A percentile compares a stretch with the other conserved stretches of the same genome.
These are phyloP conservation scores for Onygena corvina DNA, from an alignment of 2,329 filamentous ascomycete species.

Conservation along the genomic window DNA sequence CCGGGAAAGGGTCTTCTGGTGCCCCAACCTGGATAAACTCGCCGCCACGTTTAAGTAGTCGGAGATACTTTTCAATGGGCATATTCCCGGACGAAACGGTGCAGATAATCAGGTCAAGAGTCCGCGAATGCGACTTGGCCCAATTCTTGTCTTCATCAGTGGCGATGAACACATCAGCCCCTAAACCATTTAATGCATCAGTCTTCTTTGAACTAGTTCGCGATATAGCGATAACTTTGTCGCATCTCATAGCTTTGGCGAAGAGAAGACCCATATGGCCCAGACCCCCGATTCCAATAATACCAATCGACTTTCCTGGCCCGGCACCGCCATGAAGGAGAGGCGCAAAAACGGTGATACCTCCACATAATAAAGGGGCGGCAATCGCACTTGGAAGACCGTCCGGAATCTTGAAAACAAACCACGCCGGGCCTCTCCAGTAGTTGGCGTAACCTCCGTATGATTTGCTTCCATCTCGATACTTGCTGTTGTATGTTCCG, in stretches of 20 bases:
- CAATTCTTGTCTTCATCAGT: constrained; percentile 47
- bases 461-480: constrained; percentile 36
- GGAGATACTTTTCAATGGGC: constrained; percentile 51
- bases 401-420: constrained; percentile 47
- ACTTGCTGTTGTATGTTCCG: constrained; percentile 29
- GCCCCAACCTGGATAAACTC: constrained; percentile 55
- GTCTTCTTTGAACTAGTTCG: constrained; percentile 39
- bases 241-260: constrained; percentile 57
- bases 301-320: constrained; percentile 57
- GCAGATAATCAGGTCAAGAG: constrained; percentile 43
- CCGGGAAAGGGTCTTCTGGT: constrained; percentile 47
- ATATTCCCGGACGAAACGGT: constrained; percentile 50
- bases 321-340: constrained; percentile 55
- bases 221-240: constrained; percentile 48
- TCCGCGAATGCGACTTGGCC: constrained; percentile 37
- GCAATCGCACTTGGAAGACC: constrained; percentile 39
- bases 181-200: constrained; percentile 41
- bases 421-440: constrained; percentile 46
- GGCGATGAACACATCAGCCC: constrained; percentile 45
- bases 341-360: constrained; percentile 61
- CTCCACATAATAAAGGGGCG: constrained; percentile 65
- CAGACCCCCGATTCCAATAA: constrained; percentile 61
- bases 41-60: constrained; percentile 47
- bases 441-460: constrained; percentile 55
- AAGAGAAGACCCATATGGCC: constrained; percentile 63